Percentiles rank a stretch among this genome's conserved stretches.
phyloP scores from a whole-genome alignment of 2,329 filamentous ascomycete genomes.

The Ascosphaera aggregata region DNA sequence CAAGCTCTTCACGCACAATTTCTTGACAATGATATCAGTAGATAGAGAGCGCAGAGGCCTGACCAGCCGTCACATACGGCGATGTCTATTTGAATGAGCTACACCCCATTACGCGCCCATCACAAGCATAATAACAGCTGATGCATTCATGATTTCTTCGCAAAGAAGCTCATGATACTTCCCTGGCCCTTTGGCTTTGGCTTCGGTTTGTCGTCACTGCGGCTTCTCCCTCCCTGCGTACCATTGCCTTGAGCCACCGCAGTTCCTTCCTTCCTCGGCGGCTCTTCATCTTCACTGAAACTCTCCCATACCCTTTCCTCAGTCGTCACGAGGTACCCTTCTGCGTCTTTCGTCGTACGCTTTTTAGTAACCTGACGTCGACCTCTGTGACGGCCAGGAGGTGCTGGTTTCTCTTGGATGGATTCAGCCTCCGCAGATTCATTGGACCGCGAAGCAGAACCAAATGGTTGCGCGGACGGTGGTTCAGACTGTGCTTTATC shows the following conservation, averaged over 20 bases:
- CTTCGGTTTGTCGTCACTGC: constrained; percentile 3
- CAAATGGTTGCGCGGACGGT: constrained; percentile 10
- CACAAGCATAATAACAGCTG: no score
- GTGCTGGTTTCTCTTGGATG: constrained; percentile 25
- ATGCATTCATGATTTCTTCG: constrained; percentile 45
- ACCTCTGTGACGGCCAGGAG: constrained; percentile 43
- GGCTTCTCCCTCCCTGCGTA: constrained; percentile 35
- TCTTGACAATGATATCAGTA: no score
- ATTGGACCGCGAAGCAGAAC: not conserved
- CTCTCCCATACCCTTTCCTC: constrained; percentile 76
- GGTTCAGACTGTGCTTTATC: constrained; percentile 19
- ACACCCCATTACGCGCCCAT: no score
- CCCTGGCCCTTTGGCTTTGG: constrained; percentile 23
- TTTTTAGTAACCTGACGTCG: constrained; percentile 68
- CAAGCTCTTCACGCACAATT: no score
- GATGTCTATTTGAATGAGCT: no score
- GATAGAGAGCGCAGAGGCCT: no score
- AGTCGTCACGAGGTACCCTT: constrained; percentile 76
- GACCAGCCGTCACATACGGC: no score
- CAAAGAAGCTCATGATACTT: constrained; percentile 82
- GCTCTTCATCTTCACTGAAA: constrained; percentile 70
- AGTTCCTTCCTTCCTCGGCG: constrained; percentile 24
- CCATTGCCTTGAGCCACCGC: constrained; percentile 19
- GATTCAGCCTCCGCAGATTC: constrained; percentile 20
- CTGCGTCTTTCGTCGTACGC: constrained; percentile 64